Conservation (phyloP, 345 rosid species). For the Populus simonii region DNA sequence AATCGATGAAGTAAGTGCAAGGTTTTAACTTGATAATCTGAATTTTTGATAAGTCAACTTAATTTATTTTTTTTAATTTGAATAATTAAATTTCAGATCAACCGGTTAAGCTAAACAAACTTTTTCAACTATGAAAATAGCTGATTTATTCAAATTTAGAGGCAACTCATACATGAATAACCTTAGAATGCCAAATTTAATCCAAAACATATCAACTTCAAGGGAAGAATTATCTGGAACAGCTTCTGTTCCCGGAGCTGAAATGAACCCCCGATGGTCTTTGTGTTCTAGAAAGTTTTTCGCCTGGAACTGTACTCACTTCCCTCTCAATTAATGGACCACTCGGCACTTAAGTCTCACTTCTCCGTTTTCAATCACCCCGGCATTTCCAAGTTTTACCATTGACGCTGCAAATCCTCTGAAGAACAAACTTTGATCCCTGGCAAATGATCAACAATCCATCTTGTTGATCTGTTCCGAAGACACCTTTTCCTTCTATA, state of each 20-base stretch:
- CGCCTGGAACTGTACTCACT: no score
- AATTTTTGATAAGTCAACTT: no score
- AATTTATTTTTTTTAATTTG: no score
- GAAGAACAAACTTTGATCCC: constrained; percentile 60
- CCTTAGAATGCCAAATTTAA: neutral
- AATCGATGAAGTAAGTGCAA: fast-evolving
- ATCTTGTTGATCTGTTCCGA: constrained; percentile 64
- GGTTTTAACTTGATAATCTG: no score
- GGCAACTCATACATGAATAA: neutral
- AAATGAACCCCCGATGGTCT: no score
- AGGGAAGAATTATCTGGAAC: no score
- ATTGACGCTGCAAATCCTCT: constrained; percentile 62
- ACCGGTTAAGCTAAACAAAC: no score
- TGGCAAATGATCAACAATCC: constrained; percentile 58
- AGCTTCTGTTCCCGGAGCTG: no score
- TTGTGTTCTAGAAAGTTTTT: no score
- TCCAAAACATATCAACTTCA: neutral
- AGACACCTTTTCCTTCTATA: constrained; percentile 52
- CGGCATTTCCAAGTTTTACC: constrained; percentile 72
- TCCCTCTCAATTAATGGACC: no score
- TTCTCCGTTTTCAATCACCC: constrained; percentile 57
- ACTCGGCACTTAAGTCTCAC: constrained; percentile 32
- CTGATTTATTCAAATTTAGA: constrained; percentile 3
- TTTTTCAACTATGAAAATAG: no score
- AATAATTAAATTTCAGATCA: no score